These are phyloP conservation scores for Ilex paraguariensis DNA, from an alignment of 305 asterid species.

Conservation along the genomic window DNA sequence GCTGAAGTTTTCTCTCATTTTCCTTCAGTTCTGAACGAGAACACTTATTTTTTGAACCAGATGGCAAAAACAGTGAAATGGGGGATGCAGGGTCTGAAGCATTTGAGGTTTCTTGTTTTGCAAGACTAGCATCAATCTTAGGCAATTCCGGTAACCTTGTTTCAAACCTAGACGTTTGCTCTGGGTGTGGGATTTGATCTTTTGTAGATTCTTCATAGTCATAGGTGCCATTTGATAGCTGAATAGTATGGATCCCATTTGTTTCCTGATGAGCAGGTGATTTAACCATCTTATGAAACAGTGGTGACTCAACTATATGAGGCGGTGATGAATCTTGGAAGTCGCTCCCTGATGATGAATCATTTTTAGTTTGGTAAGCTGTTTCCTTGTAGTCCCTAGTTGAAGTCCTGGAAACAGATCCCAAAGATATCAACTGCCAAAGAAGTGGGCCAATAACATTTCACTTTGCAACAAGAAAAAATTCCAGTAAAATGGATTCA, in stretches of 20 bases:
- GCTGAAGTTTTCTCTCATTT: background rate
- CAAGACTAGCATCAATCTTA: background rate
- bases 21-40: background rate
- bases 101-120: background rate
- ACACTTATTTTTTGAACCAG: background rate
- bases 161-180: background rate
- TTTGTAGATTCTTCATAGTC: background rate
- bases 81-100: background rate
- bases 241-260: background rate
- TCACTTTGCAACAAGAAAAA: too few species aligned
- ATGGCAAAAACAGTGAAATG: background rate
- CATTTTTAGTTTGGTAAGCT: background rate
- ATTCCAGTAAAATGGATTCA: too few species aligned
- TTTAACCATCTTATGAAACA: background rate
- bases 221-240: background rate
- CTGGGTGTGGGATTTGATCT: background rate
- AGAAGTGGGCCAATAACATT: too few species aligned
- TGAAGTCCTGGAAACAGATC: background rate
- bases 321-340: conserved; percentile 1
- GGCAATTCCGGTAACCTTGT: conserved; percentile 1
- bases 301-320: background rate
- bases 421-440: too few species aligned
- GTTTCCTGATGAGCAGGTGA: background rate
- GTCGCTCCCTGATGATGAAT: background rate
- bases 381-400: background rate